Evolutionary conservation across 352 stramenopile species (phyloP), one percentile per base, ranked within the genome.

Genomic region (Phytophthora pinifolia): DNA sequence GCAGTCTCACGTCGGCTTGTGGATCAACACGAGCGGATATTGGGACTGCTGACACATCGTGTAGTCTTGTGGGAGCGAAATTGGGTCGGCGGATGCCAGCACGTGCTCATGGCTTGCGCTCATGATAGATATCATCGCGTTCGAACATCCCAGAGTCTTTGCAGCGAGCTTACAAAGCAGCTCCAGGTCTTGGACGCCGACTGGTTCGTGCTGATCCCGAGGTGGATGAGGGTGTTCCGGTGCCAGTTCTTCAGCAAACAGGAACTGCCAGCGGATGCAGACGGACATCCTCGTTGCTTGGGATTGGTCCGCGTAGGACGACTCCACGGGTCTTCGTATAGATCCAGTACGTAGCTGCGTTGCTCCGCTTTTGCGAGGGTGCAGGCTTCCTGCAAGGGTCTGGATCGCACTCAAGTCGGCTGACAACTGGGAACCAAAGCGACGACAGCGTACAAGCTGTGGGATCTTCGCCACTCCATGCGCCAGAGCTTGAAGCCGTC

Each of bases 1-100:
- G 67, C 31, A 84, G 78, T 4, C 71, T 59, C 20, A 86, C 62
- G 42, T 89, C 79, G 2, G 76, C 73, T 30, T 87, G 30, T 87
- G 74, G 7, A 74, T 63, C 18, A 85, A 43, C 2, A 87, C 62
- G 10, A 83, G 42, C n/a, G 74, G 72, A 17, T 71, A 54, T 38
- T 63, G 39, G 13, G 59, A 68, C 74, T 86, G 76, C 43, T 79
- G 63, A 46, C 79, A 86, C 42, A 89, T 67, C 4, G 74, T 71
- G 15, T 83, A 57, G 42, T 82, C 62, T 13, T 76, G 67, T 5
- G 71, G 61, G 2, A 83, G 37, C 43, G 42, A 63, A 59, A 4
- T 54, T 46, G 2, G 36, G 34, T 69, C 22, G 9, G 72, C 77
- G 30, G 67, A 67, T 5, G 77, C 76, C n/a, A 80, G 31, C 13